Evolutionary conservation across 2,329 filamentous ascomycete genomes (phyloP), one percentile per base, ranked within the genome.

Genomic region (Colletotrichum nymphaeae): DNA sequence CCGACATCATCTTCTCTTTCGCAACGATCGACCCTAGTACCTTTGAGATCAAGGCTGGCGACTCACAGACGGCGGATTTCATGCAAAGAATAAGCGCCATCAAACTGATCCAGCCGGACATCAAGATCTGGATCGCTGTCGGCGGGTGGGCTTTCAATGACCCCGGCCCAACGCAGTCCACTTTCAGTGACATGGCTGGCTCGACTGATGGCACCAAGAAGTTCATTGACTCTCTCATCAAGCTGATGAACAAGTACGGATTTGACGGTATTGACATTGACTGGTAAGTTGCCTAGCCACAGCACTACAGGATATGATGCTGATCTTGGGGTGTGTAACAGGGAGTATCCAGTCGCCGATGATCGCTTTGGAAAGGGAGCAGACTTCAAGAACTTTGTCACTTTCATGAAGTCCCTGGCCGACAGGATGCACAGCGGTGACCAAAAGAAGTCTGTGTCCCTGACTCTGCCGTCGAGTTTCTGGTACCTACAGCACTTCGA

Each of bases 81-180:
- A 63, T 63, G 28, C 12, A 26, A 5, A n/a, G 26, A 3, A 32
- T 74, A 0, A 35, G 63, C 0, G 53, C 35, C 0, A 60, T 85
- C 0, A 85, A 86, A 74, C 22, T 69, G 2, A 60, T 59, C 6
- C 69, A 79, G n/a, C 75, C 75, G 0, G 72, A 67, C 1, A 76
- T 87, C 0, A 77, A 85, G 74, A 79, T 81, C 0, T 83, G 78
- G 74, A 79, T 87, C 35, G 79, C 82, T 4, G 72, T 87, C 2
- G 84, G 85, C 1, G 85, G 86, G 0, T 86, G 82, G 81, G 77
- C 80, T 1, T 83, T 86, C 63, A 84, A 79, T 63, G 82, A 87
- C 57, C 78, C 79, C 0, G 79, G 79, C 22, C 73, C 78, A 1
- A 79, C 75, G 1, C 72, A 71, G 4, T 78, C 72, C 0, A 74